phyloP scores from a whole-genome alignment of 371 early-diverging fungal species.

The Haplosporangium sp. region DNA sequence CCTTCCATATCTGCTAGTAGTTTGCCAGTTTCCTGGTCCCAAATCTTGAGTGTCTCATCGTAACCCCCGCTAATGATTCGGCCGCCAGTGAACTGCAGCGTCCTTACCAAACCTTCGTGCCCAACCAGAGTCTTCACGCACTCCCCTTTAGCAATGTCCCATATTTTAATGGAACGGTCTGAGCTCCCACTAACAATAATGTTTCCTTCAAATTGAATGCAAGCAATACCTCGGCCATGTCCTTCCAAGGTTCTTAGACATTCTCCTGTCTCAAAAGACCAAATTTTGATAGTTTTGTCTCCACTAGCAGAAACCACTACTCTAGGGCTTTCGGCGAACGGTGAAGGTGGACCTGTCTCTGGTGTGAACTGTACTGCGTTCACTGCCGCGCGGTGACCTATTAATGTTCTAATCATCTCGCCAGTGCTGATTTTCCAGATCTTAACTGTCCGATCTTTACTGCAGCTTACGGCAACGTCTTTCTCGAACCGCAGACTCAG shows the following conservation, averaged over 20 bases:
- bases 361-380: constrained; percentile 78
- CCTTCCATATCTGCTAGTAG: constrained; percentile 64
- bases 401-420: constrained; percentile 55
- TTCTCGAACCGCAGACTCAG: constrained; percentile 75
- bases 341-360: constrained; percentile 21
- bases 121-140: constrained; percentile 73
- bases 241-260: constrained; percentile 66
- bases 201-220: constrained; percentile 83
- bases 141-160: constrained; percentile 82
- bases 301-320: constrained; percentile 82
- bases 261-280: constrained; percentile 71
- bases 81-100: constrained; percentile 72
- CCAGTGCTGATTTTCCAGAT: constrained; percentile 80
- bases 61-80: constrained; percentile 85
- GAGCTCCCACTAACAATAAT: constrained; percentile 84
- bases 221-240: constrained; percentile 83
- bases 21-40: constrained; percentile 74
- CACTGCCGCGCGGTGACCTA: constrained; percentile 78
- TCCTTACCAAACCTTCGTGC: constrained; percentile 86
- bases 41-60: constrained; percentile 89
- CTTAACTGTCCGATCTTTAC: constrained; percentile 88
- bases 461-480: constrained; percentile 81
- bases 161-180: constrained; percentile 87
- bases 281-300: constrained; percentile 78
- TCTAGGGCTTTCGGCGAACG: constrained; percentile 56